Evolutionary conservation across 2,329 filamentous ascomycete species (phyloP).

Genomic region (Fusarium sp.): DNA sequence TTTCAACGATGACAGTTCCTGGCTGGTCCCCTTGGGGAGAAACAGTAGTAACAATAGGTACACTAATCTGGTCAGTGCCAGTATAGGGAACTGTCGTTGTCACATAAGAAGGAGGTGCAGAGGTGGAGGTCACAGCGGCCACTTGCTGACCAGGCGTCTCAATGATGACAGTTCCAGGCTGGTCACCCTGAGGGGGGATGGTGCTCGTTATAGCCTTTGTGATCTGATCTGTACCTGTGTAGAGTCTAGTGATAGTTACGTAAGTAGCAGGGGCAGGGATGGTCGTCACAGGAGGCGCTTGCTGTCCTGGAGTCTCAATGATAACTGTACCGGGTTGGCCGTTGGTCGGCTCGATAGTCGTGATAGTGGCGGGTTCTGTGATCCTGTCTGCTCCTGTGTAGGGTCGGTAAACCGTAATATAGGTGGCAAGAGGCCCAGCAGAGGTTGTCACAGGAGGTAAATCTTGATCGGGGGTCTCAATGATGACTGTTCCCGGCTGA

Average conservation of each 20-base stretch:
- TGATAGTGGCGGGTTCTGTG: conserved; percentile 16
- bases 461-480: conserved; percentile 21
- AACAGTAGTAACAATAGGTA: conserved; percentile 5
- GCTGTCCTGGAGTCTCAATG: conserved; percentile 22
- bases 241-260: conserved; percentile 13
- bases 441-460: conserved; percentile 18
- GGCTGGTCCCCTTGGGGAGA: conserved; percentile 10
- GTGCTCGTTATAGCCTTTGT: conserved; percentile 10
- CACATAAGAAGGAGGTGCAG: conserved; percentile 10
- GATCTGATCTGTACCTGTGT: conserved; percentile 12
- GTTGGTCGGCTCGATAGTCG: conserved; percentile 13
- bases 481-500: conserved; percentile 23
- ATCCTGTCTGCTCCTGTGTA: conserved; percentile 11
- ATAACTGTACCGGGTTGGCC: conserved; percentile 27
- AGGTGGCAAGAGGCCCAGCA: conserved; percentile 7
- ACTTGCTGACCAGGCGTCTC: conserved; percentile 7
- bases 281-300: conserved; percentile 19
- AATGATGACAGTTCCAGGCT: conserved; percentile 21
- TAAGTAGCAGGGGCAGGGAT: conserved; percentile 3
- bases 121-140: not conserved
- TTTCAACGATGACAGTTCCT: conserved; percentile 23
- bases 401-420: conserved; percentile 22
- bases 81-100: conserved; percentile 10
- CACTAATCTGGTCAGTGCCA: conserved; percentile 5
- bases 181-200: conserved; percentile 3